These are phyloP conservation scores for Kodamaea fungicola DNA, from an alignment of 1,139 yeast genomes.

Conservation along the genomic window DNA sequence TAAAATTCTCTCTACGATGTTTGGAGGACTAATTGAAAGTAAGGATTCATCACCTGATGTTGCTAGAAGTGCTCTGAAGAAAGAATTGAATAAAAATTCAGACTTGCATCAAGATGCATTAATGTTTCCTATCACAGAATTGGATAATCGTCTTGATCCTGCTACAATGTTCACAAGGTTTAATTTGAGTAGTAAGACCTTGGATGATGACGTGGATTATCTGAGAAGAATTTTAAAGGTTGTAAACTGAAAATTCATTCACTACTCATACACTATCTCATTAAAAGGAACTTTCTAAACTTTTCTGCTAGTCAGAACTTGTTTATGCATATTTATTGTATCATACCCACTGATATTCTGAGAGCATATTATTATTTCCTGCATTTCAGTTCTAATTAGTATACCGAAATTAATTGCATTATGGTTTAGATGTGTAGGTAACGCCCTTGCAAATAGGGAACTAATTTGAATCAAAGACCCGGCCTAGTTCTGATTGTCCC, in stretches of 20 bases:
- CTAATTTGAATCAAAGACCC: too few species aligned
- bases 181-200: slow-evolving; percentile 56
- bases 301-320: too few species aligned
- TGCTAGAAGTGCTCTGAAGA: slow-evolving; percentile 31
- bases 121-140: slow-evolving; percentile 46
- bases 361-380: neutral
- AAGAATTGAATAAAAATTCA: slow-evolving; percentile 19
- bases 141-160: slow-evolving; percentile 71
- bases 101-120: slow-evolving; percentile 10
- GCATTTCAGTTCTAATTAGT: neutral
- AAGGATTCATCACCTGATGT: slow-evolving; percentile 9
- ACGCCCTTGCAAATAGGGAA: too few species aligned
- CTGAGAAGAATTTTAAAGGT: slow-evolving; percentile 67
- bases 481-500: too few species aligned
- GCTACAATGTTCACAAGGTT: slow-evolving; percentile 56
- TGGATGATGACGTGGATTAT: slow-evolving; percentile 73
- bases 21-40: slow-evolving; percentile 15
- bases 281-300: neutral
- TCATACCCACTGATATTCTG: too few species aligned
- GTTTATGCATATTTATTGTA: too few species aligned
- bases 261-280: neutral
- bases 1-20: slow-evolving; percentile 32
- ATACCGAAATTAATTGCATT: neutral
- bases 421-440: neutral
- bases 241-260: slow-evolving; percentile 50